phyloP scores from a whole-genome alignment of 1,284 basidiomycete genomes.

The Leucoagaricus sp. region DNA sequence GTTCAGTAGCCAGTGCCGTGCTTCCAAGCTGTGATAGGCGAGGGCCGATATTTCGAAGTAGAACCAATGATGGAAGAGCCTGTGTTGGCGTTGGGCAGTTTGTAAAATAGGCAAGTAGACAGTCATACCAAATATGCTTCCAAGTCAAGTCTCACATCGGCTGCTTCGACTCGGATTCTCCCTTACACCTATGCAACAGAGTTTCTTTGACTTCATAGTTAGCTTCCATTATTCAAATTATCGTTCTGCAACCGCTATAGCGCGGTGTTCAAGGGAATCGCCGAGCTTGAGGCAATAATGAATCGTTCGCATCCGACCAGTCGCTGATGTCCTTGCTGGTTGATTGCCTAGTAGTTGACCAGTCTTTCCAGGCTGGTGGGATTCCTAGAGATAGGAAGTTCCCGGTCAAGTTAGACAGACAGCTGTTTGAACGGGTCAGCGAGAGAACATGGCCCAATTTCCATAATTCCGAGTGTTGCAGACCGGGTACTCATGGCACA shows the following conservation, averaged over 20 bases:
- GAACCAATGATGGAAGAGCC: not conserved
- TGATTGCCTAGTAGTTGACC: not conserved
- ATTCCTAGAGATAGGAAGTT: no score
- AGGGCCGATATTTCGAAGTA: not conserved
- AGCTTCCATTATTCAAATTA: not conserved
- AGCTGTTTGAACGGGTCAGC: no score
- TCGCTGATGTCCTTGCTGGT: not conserved
- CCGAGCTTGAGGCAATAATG: not conserved
- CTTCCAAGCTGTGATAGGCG: not conserved
- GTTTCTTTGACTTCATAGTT: not conserved
- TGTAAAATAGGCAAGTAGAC: slow-evolving; percentile 6
- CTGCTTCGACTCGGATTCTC: not conserved
- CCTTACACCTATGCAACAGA: not conserved
- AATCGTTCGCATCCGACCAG: not conserved
- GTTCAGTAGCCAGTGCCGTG: not conserved
- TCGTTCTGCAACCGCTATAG: not conserved
- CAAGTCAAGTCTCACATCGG: not conserved
- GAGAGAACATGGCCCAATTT: no score
- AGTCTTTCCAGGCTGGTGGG: no score
- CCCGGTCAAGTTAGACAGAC: no score
- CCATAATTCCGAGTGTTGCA: no score
- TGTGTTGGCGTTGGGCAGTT: slow-evolving; percentile 1
- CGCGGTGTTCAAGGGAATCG: not conserved
- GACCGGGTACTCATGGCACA: no score
- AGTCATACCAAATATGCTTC: not conserved